Conservation (phyloP, 495 filamentous ascomycete species). For the Xylaria longipes region DNA sequence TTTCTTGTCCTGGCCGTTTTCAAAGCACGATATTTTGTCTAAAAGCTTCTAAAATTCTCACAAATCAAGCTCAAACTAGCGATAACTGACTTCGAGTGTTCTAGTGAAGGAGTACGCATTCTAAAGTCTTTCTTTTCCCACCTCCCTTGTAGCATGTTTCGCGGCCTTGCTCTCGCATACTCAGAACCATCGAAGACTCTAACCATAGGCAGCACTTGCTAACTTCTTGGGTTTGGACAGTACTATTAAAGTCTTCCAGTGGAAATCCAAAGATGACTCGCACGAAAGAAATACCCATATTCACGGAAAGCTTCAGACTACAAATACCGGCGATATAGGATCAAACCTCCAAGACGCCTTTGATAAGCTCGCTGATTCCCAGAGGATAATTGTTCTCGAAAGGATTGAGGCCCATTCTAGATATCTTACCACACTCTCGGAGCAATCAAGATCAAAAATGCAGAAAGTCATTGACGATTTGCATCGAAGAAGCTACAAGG, state of each 20-base stretch:
- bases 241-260: constrained; percentile 18
- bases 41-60: too few species aligned
- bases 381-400: constrained; percentile 42
- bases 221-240: constrained; percentile 6
- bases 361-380: constrained; percentile 45
- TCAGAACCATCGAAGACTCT: not conserved
- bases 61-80: too few species aligned
- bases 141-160: not conserved
- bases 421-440: constrained; percentile 59
- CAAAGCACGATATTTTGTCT: too few species aligned
- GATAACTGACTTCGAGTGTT: too few species aligned
- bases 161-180: not conserved
- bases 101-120: constrained; percentile 36
- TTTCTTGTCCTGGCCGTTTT: too few species aligned
- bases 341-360: constrained; percentile 54
- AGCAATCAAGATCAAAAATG: constrained; percentile 56
- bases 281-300: not conserved
- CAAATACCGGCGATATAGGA: constrained; percentile 53
- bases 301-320: not conserved
- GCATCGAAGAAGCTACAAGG: constrained; percentile 24
- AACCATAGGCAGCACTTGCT: not conserved
- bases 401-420: constrained; percentile 58
- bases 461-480: constrained; percentile 50
- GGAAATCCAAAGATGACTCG: not conserved
- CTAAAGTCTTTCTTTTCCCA: not conserved